Conservation (phyloP, 306 rosid genomes). For the Adenanthera pavonina region DNA sequence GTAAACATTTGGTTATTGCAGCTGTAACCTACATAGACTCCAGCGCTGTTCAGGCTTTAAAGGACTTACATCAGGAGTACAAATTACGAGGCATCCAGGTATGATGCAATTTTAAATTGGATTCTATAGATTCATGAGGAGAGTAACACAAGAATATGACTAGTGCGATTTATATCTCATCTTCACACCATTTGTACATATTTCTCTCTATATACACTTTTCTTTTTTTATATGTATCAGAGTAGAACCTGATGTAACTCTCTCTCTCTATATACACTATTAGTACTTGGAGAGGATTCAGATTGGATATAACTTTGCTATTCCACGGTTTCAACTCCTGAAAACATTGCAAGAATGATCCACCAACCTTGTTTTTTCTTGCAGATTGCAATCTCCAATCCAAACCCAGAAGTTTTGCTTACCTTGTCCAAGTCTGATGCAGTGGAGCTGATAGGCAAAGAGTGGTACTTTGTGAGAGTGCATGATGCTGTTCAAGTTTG, state of each 20-base stretch:
- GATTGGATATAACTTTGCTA: conserved; percentile 10
- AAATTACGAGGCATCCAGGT: conserved; percentile 89
- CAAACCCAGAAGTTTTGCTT: conserved; percentile 76
- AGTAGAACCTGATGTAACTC: too few relatives aligned
- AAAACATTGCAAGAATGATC: conserved; percentile 4
- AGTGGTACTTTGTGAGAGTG: conserved; percentile 96
- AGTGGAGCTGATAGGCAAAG: conserved; percentile 90
- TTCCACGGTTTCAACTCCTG: background rate
- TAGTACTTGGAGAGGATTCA: background rate
- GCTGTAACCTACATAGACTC: conserved; percentile 98
- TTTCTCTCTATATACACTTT: too few relatives aligned
- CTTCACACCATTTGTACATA: too few relatives aligned
- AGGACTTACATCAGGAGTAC: conserved; percentile 89
- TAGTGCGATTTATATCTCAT: too few relatives aligned
- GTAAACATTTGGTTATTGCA: conserved; percentile 46
- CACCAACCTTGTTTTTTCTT: conserved; percentile 32
- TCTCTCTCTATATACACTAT: background rate
- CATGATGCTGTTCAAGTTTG: conserved; percentile 99
- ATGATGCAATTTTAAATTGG: background rate
- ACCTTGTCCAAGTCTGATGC: conserved; percentile 77
- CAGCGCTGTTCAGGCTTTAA: conserved; percentile 91
- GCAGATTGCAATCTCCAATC: conserved; percentile 95
- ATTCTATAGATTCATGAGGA: background rate
- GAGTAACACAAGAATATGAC: too few relatives aligned
- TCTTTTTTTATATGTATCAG: too few relatives aligned